Percentiles rank a stretch among this genome's conserved stretches.
These are phyloP conservation scores for Cerioporus squamosus DNA, from an alignment of 1,284 basidiomycete genomes.

Conservation along the genomic window DNA sequence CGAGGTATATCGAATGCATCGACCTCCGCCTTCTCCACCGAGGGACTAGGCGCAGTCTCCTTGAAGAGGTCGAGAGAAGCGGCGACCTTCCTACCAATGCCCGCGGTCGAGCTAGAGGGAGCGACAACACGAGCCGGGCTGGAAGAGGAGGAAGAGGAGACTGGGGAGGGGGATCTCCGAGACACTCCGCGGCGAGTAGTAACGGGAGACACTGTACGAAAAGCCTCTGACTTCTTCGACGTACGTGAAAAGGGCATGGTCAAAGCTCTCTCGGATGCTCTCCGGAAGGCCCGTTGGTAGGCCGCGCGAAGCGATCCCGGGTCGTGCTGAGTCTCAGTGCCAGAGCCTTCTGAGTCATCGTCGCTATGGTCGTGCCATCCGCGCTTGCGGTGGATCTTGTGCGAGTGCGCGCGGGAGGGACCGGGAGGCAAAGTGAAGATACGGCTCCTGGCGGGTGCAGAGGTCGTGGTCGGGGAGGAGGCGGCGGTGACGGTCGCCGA, in stretches of 20 bases:
- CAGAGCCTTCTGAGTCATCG: slow-evolving; percentile 29
- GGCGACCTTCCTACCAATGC: slow-evolving; percentile 79
- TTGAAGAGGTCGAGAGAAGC: slow-evolving; percentile 80
- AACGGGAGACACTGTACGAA: slow-evolving; percentile 30
- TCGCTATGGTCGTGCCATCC: slow-evolving; percentile 26
- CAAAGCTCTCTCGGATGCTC: slow-evolving; percentile 32
- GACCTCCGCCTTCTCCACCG: slow-evolving; percentile 49
- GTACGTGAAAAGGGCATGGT: slow-evolving; percentile 33
- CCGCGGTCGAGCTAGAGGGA: slow-evolving; percentile 38
- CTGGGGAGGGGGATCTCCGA: slow-evolving; percentile 42
- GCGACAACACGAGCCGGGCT: slow-evolving; percentile 21
- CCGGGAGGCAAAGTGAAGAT: slow-evolving; percentile 22
- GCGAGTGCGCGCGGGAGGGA: slow-evolving; percentile 30
- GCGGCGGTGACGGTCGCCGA: slow-evolving; percentile 28
- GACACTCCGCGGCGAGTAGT: slow-evolving; percentile 40
- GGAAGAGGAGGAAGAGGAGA: slow-evolving; percentile 49
- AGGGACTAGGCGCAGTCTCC: slow-evolving; percentile 57
- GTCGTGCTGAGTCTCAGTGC: slow-evolving; percentile 31
- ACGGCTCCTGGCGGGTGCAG: slow-evolving; percentile 21
- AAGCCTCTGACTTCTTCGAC: slow-evolving; percentile 27
- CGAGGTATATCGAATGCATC: slow-evolving; percentile 34
- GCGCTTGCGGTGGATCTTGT: slow-evolving; percentile 25
- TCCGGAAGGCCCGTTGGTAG: slow-evolving; percentile 27
- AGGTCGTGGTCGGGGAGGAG: slow-evolving; percentile 25
- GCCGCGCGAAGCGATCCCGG: slow-evolving; percentile 23